Conservation (phyloP, 176 grass and related monocot genomes). For the Puya raimondii region DNA sequence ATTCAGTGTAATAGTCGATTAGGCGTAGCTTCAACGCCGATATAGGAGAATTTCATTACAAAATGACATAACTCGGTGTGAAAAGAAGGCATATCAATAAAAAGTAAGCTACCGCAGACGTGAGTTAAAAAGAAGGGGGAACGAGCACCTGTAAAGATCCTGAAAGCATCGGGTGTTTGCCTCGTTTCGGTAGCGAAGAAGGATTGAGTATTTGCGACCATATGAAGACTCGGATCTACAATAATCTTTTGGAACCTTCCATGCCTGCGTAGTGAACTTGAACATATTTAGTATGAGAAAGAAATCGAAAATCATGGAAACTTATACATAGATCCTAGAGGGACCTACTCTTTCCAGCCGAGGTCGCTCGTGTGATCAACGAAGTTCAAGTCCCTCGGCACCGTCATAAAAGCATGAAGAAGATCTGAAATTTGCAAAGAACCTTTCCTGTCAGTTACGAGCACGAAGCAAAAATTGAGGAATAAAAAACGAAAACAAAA, state of each 20-base stretch:
- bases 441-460: neutral
- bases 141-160: conserved; percentile 67
- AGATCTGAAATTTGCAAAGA: conserved; percentile 38
- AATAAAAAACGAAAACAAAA: neutral
- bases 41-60: too few species aligned
- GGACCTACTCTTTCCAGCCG: conserved; percentile 58
- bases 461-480: too few species aligned
- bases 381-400: conserved; percentile 48
- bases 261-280: conserved; percentile 24
- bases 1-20: too few species aligned
- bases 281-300: neutral
- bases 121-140: neutral
- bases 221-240: conserved; percentile 57
- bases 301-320: neutral
- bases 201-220: conserved; percentile 25
- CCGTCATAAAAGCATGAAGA: conserved; percentile 42
- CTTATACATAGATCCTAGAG: neutral
- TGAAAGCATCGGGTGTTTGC: conserved; percentile 61
- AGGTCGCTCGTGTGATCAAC: conserved; percentile 59
- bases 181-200: conserved; percentile 34
- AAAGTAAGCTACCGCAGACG: neutral
- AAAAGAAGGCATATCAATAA: too few species aligned
- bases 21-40: too few species aligned
- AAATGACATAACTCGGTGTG: too few species aligned
- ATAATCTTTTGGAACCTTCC: conserved; percentile 67